Conservation (phyloP, 2,329 filamentous ascomycete genomes). For the Trichoderma sp. region DNA sequence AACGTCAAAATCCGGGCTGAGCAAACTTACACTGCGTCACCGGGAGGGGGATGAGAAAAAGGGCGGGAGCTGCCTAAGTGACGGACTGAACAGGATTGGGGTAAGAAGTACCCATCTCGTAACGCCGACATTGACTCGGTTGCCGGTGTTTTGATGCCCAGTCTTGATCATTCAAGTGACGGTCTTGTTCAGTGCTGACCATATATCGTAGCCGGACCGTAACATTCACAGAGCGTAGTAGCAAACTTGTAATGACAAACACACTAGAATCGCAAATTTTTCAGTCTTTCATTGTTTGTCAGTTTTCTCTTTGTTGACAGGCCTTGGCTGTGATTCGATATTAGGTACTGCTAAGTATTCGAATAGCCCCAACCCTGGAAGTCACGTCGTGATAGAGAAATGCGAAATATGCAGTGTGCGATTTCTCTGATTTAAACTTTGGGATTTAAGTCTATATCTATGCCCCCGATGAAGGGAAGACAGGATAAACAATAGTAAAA, state of each 20-base stretch:
- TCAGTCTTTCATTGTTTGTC: neutral
- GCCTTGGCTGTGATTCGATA: neutral
- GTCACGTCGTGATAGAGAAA: neutral
- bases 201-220: neutral
- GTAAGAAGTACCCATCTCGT: neutral
- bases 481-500: too few relatives aligned
- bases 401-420: neutral
- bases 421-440: neutral
- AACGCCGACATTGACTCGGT: neutral
- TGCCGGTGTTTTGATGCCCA: neutral
- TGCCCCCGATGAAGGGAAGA: neutral
- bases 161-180: neutral
- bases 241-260: neutral
- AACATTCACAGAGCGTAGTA: neutral
- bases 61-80: neutral
- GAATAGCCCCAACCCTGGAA: neutral
- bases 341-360: neutral
- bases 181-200: neutral
- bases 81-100: neutral
- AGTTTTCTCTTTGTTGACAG: neutral
- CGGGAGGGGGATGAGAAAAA: neutral
- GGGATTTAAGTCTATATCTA: neutral
- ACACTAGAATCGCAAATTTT: neutral
- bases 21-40: neutral
- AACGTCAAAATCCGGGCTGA: neutral